These are phyloP conservation scores for Colletotrichum cereale DNA, from an alignment of 2,329 filamentous ascomycete species.

Conservation along the genomic window DNA sequence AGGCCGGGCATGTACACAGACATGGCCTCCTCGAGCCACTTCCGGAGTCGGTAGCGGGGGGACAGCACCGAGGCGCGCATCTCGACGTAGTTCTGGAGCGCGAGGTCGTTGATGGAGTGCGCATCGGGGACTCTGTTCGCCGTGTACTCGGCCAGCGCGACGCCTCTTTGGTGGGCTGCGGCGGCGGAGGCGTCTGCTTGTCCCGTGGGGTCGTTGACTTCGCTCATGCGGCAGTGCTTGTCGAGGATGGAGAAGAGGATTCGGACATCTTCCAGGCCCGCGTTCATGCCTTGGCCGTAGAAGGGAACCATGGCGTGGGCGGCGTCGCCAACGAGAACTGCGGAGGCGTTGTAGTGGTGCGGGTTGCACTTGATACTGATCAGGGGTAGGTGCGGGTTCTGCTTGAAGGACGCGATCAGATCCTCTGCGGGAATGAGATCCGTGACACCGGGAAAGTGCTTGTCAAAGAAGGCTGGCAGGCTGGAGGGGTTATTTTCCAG, in stretches of 20 bases:
- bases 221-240: conserved; percentile 64
- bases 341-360: conserved; percentile 82
- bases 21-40: conserved; percentile 87
- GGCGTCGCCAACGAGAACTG: conserved; percentile 90
- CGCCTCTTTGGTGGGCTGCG: conserved; percentile 71
- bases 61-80: conserved; percentile 91
- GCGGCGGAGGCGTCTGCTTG: conserved; percentile 61
- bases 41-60: conserved; percentile 82
- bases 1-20: conserved; percentile 80
- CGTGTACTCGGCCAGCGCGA: conserved; percentile 83
- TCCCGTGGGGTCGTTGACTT: conserved; percentile 56
- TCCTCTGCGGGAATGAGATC: conserved; percentile 75
- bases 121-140: conserved; percentile 80
- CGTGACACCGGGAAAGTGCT: conserved; percentile 88
- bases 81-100: conserved; percentile 90
- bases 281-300: conserved; percentile 98
- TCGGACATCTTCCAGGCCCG: conserved; percentile 92
- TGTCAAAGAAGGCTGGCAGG: conserved; percentile 81
- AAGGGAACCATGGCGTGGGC: conserved; percentile 99
- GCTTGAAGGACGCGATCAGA: conserved; percentile 79
- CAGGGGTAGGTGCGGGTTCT: conserved; percentile 90
- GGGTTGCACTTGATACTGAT: conserved; percentile 95
- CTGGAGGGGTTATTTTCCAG: conserved; percentile 73
- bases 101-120: conserved; percentile 91
- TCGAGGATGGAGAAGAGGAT: conserved; percentile 88